Evolutionary conservation across 2,329 filamentous ascomycete genomes (phyloP), one percentile per base, ranked within the genome.

Genomic region (Venturia oleaginea): DNA sequence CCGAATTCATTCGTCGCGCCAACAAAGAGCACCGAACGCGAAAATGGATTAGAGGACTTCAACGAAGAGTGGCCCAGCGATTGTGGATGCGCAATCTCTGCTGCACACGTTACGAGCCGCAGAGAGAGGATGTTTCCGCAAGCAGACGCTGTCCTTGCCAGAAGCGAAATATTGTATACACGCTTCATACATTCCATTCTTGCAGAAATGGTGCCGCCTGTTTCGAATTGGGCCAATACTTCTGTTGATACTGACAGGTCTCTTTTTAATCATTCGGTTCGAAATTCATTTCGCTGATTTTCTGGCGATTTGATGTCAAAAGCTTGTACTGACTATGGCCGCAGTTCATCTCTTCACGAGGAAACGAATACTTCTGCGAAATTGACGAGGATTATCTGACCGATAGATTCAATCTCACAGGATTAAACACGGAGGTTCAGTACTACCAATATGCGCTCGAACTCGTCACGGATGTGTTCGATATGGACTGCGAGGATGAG

Each of bases 381-480:
- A 97, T 99, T 72, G 94, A 99, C 77, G 94, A 99, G 76, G 94
- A 99, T 72, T 99, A 99, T 77, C 84, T 99, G 59, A 97, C 92
- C 62, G 94, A 99, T 76, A 88, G 94, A 61, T 99, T 99, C 84
- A 99, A 99, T 78, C 82, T 99, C 67, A 99, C 94, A 0, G 94
- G 94, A 43, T 84, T 99, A 61, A 97, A 97, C 78, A 93, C 91
- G 42, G 94, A 99, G 75, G 94, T 99, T 17, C 91, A 96, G 73
- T 97, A 97, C 81, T 99, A 99, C 73, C 94, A 99, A 77, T 97
- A 99, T 84, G 94, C 94, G 19, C 84, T 99, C 57, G 94, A 99
- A 74, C 86, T 99, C 19, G 91, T 99, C 65, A 99, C 94, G 61
- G 94, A 99, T 72, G 93, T 97, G 60, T 99, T 99, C 77, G 94